Conservation (phyloP, 2,329 filamentous ascomycete genomes). For the Dothideomycetes sp. region DNA sequence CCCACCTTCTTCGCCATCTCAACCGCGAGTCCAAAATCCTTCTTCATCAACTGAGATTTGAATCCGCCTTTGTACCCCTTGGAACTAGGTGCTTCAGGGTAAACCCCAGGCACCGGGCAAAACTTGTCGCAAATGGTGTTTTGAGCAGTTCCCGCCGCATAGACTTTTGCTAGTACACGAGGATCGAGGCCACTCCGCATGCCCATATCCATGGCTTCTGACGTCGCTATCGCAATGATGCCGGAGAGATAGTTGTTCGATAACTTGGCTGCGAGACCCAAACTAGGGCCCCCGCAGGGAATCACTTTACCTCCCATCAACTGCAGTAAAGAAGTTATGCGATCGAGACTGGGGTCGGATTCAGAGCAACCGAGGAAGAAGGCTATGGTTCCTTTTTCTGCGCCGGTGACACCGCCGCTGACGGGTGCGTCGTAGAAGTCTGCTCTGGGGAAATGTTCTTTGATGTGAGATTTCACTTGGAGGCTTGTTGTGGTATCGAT, state of each 20-base stretch:
- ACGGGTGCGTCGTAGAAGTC: slow-evolving; percentile 47
- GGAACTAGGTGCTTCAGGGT: slow-evolving; percentile 38
- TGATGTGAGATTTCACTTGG: slow-evolving; percentile 13
- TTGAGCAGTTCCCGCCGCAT: slow-evolving; percentile 43
- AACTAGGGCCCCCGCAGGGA: slow-evolving; percentile 46
- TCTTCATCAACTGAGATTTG: slow-evolving; percentile 51
- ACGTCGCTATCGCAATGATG: slow-evolving; percentile 48
- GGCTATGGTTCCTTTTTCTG: slow-evolving; percentile 42
- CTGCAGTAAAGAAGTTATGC: slow-evolving; percentile 36
- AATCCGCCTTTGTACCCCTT: slow-evolving; percentile 48
- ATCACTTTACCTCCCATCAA: slow-evolving; percentile 48
- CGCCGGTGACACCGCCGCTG: slow-evolving; percentile 45
- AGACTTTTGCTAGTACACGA: slow-evolving; percentile 43
- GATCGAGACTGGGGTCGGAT: slow-evolving; percentile 35
- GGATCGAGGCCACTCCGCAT: slow-evolving; percentile 50
- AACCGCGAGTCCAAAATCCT: slow-evolving; percentile 48
- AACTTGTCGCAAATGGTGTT: slow-evolving; percentile 44
- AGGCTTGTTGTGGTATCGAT: slow-evolving; percentile 42
- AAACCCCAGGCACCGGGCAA: slow-evolving; percentile 44
- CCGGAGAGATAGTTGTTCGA: slow-evolving; percentile 54
- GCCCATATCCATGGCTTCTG: slow-evolving; percentile 53
- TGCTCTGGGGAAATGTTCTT: slow-evolving; percentile 30
- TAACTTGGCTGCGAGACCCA: slow-evolving; percentile 51
- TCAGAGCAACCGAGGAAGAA: slow-evolving; percentile 48
- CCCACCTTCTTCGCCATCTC: slow-evolving; percentile 47